Evolutionary conservation across 2,329 filamentous ascomycete genomes (phyloP).

Genomic region (Didymosphaeria variabile): DNA sequence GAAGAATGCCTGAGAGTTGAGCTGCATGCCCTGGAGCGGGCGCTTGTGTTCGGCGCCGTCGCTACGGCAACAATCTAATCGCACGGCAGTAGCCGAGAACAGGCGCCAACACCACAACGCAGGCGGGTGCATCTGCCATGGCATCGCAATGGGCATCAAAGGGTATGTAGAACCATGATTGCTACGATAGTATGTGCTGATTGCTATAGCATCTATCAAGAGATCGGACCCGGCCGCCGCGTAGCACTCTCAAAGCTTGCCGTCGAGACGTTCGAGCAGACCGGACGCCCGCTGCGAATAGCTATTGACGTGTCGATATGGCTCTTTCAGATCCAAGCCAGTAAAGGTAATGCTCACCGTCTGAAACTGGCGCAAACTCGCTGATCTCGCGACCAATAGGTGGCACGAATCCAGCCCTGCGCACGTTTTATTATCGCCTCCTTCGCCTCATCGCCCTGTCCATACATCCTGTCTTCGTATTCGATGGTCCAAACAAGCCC

Average conservation of each 20-base stretch:
- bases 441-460: conserved; percentile 77
- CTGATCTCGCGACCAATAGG: conserved; percentile 56
- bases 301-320: conserved; percentile 97
- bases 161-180: conserved; percentile 39
- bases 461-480: conserved; percentile 90
- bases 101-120: conserved; percentile 22
- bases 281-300: conserved; percentile 78
- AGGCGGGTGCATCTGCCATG: background rate
- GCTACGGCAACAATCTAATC: conserved; percentile 47
- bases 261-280: conserved; percentile 75
- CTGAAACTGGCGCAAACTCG: conserved; percentile 7
- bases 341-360: conserved; percentile 64
- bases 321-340: conserved; percentile 92
- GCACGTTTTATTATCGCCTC: conserved; percentile 92
- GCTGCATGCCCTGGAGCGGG: background rate
- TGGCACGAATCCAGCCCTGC: conserved; percentile 86
- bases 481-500: conserved; percentile 86
- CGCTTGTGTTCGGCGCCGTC: conserved; percentile 21
- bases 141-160: conserved; percentile 49
- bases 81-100: conserved; percentile 7
- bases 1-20: conserved; percentile 21
- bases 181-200: conserved; percentile 21
- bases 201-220: conserved; percentile 78
- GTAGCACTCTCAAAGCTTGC: conserved; percentile 85
- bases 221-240: conserved; percentile 82